Percentiles rank a stretch among this genome's conserved stretches.
Evolutionary conservation across 169 alveolate genomes (phyloP).

Genomic region (Besnoitia besnoiti): DNA sequence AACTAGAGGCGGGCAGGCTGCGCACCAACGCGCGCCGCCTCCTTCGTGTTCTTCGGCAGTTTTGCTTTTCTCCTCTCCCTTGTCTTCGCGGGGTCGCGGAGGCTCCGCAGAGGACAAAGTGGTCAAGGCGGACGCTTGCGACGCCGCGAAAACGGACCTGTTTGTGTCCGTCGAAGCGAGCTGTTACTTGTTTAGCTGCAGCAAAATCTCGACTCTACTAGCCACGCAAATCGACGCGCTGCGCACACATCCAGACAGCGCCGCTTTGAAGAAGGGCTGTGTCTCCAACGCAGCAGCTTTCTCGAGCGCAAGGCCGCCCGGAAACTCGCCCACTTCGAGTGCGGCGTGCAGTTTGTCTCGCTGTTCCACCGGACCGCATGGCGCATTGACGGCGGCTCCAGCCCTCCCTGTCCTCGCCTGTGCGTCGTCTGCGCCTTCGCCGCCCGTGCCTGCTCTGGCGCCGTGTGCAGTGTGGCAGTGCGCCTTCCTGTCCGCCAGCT

Average conservation of each 20-base stretch:
- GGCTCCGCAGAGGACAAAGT: no score
- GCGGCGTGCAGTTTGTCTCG: no score
- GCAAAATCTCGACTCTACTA: background rate
- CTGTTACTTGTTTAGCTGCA: background rate
- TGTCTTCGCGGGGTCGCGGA: no score
- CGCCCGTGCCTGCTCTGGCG: background rate
- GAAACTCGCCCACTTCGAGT: no score
- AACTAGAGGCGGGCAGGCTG: background rate
- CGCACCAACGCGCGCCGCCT: background rate
- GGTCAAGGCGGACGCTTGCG: background rate
- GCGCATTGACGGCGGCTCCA: background rate
- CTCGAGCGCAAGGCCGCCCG: no score
- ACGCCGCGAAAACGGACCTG: background rate
- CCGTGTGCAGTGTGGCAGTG: background rate
- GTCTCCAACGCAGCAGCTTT: no score
- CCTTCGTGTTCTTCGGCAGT: no score
- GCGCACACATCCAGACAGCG: no score
- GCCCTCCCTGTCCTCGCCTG: background rate
- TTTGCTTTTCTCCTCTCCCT: no score
- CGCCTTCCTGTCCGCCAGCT: background rate
- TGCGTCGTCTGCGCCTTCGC: background rate
- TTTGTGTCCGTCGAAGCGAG: background rate
- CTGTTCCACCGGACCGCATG: no score
- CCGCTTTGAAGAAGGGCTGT: no score
- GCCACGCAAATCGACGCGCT: background rate